Base-by-base conservation (phyloP, 768 basidiomycete genomes). In the Hydnomerulius pinastri region DNA sequence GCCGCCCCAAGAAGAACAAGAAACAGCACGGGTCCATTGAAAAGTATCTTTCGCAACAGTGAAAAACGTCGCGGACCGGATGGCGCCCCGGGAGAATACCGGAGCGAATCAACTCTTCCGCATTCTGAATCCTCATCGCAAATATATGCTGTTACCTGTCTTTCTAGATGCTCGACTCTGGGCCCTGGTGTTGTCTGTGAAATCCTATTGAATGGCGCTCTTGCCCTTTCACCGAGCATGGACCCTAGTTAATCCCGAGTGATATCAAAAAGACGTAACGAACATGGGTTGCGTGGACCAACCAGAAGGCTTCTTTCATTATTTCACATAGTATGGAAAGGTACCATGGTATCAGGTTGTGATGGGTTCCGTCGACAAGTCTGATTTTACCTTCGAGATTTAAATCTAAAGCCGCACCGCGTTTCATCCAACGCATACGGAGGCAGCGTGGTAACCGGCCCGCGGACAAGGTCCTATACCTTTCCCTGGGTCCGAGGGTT, bases 401-500 rank as follows among this genome's bases (percentile, higher is more conserved):
- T 27, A 28, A 57, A 60, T 63, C 51, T 40, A 4, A 28, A 27
- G 17, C 6, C 39, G 40, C 27, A 24, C 48, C 42, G 33, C 33
- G 51, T 29, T 42, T 35, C 32, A 48, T 46, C 61, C 47, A 50
- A 33, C 20, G 48, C 51, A 47, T 55, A 57, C 36, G 56, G 63
- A 21, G 64, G 39, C 61, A 65, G 50, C 15, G 64, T 64, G 65
- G 64, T 30, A 54, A 57, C 42, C 49, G 35, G 11, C 54, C 55
- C 51, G 44, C 59, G 55, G 64, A 37, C 12, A 20, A 53, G 46
- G 36, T 50, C 37, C 49, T 39, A 29, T 32, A 21, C 13, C 12
- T 15, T 43, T 55, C 64, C 64, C 23, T 67, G 64, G 65, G 57
- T 51, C 64, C 64, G 65, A 65, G 64, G 64, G 54, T 12, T 54